Conservation (phyloP, 768 basidiomycete species). For the Paxillus ammoniavirescens region DNA sequence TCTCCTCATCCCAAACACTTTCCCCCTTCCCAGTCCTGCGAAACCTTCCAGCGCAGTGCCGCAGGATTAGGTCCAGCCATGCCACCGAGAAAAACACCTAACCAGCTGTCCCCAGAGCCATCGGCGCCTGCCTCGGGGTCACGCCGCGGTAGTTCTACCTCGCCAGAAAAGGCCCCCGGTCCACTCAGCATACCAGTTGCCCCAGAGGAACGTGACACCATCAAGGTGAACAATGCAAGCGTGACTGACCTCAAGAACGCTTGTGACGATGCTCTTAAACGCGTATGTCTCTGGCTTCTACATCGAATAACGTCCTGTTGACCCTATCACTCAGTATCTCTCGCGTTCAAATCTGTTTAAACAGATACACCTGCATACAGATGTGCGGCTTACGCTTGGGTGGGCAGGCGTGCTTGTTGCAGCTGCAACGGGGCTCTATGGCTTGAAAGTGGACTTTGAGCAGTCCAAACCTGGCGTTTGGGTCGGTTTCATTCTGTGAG, state of each 20-base stretch:
- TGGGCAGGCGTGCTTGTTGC: slow-evolving; percentile 86
- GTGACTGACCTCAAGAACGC: slow-evolving; percentile 63
- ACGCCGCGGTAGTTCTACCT: slow-evolving; percentile 27
- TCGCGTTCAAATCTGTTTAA: slow-evolving; percentile 81
- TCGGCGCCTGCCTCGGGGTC: slow-evolving; percentile 11
- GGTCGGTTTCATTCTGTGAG: slow-evolving; percentile 76
- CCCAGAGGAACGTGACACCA: slow-evolving; percentile 46
- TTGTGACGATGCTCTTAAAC: slow-evolving; percentile 87
- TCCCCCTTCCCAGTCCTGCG: background rate
- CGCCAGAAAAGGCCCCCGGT: slow-evolving; percentile 45
- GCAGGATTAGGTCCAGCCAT: slow-evolving; percentile 7
- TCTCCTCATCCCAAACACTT: background rate
- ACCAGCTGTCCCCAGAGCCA: slow-evolving; percentile 10
- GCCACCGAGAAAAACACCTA: slow-evolving; percentile 19
- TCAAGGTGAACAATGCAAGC: slow-evolving; percentile 63
- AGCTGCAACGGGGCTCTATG: slow-evolving; percentile 77
- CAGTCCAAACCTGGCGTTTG: slow-evolving; percentile 79
- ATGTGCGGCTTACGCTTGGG: slow-evolving; percentile 83
- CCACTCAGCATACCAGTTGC: slow-evolving; percentile 49
- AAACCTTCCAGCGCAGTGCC: background rate
- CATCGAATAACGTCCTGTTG: background rate
- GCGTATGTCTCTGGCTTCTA: slow-evolving; percentile 47
- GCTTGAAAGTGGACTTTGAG: slow-evolving; percentile 87
- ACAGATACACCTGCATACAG: slow-evolving; percentile 83
- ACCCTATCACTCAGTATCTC: slow-evolving; percentile 57